A percentile compares a stretch with the other conserved stretches of the same genome.
Conservation (phyloP, 257 asterid species). For the Plectranthus barbatus region DNA sequence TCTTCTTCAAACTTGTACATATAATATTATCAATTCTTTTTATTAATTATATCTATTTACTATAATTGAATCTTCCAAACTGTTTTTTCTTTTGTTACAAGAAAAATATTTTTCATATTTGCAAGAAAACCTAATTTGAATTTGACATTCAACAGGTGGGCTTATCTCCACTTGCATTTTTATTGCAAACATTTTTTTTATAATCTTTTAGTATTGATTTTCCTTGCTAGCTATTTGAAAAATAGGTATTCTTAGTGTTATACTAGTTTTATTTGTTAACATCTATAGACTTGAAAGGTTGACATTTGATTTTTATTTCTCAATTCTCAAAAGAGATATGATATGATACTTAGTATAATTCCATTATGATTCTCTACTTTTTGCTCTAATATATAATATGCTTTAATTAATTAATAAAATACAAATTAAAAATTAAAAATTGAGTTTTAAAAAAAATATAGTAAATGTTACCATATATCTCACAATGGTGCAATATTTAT, state of each 20-base stretch:
- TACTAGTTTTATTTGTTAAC: background rate
- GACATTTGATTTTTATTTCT: too few species aligned
- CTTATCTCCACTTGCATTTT: slow-evolving; percentile 16
- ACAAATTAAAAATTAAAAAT: too few species aligned
- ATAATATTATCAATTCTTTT: background rate
- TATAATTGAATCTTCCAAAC: too few species aligned
- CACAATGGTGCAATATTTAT: too few species aligned
- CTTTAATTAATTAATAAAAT: too few species aligned
- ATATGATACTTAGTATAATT: too few species aligned
- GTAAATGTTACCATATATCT: too few species aligned
- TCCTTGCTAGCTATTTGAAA: background rate
- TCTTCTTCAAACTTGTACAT: background rate
- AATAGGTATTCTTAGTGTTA: background rate
- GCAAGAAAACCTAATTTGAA: slow-evolving; percentile 30
- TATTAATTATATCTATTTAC: too few species aligned
- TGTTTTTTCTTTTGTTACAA: background rate
- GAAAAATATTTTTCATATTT: background rate
- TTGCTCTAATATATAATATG: too few species aligned
- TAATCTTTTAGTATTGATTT: background rate
- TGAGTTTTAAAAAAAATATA: too few species aligned
- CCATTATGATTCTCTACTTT: too few species aligned
- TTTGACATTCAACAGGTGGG: slow-evolving; percentile 27
- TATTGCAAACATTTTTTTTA: background rate
- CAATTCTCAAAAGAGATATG: too few species aligned
- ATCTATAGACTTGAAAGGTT: background rate